Evolutionary conservation across 176 grass and related monocot genomes (phyloP).

Genomic region (Otatea glauca): DNA sequence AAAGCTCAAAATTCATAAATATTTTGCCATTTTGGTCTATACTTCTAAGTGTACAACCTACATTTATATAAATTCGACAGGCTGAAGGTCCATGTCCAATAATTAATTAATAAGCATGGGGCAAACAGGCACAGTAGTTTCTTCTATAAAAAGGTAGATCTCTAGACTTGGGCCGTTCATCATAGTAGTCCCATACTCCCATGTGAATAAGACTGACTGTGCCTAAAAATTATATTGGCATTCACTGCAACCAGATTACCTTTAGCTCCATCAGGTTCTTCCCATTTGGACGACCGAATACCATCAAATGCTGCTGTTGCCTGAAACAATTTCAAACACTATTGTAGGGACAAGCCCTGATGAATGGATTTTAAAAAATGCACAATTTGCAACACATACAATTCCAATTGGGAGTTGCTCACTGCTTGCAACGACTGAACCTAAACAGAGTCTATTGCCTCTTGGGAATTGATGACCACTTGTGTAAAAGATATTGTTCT

Average conservation of each 20-base stretch:
- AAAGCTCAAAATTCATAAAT: neutral
- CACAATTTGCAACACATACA: slow-evolving; percentile 53
- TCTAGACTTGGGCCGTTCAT: neutral
- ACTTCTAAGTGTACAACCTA: neutral
- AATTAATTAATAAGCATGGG: slow-evolving; percentile 5
- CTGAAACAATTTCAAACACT: slow-evolving; percentile 54
- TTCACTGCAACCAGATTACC: slow-evolving; percentile 51
- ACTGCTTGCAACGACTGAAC: slow-evolving; percentile 82
- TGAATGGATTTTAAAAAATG: slow-evolving; percentile 30
- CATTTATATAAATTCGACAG: neutral
- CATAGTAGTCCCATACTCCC: neutral
- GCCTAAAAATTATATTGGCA: neutral
- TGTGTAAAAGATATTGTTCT: slow-evolving; percentile 46
- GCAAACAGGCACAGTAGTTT: neutral
- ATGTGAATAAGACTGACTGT: neutral
- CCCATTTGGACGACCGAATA: slow-evolving; percentile 79
- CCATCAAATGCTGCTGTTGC: slow-evolving; percentile 89
- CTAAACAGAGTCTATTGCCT: slow-evolving; percentile 67
- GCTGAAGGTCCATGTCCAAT: neutral
- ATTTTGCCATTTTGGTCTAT: neutral
- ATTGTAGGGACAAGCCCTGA: slow-evolving; percentile 14
- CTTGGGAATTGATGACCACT: slow-evolving; percentile 65
- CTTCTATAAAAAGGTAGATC: neutral
- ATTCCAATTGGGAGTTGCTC: slow-evolving; percentile 89
- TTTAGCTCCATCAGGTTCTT: slow-evolving; percentile 96